Evolutionary conservation across 129 eudicot species (phyloP), one percentile per base, ranked within the genome.

Genomic region (Rutidosis leptorrhynchoides): DNA sequence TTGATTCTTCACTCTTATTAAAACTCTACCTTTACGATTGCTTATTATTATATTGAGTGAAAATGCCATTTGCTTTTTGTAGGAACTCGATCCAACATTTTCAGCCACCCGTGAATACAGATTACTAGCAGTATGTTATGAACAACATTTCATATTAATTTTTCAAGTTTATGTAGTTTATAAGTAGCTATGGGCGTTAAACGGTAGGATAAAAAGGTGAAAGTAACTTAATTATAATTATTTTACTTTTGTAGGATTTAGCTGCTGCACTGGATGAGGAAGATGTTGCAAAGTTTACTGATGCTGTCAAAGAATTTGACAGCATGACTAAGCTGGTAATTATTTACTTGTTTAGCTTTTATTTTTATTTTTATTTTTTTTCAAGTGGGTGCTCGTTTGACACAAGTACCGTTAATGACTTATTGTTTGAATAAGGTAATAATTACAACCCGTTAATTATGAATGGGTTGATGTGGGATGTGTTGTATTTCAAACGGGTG

Each of bases 1-100:
- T 35, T n/a, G 33, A 37, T n/a, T 58, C 37, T 66, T n/a, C 8
- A 22, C 40, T 58, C 62, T 66, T 8, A 53, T 14, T 71, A 71
- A 21, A 55, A 29, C 0, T 30, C 60, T 11, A n/a, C 54, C 25
- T 43, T 10, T 26, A 30, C 51, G 23, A 20, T 52, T 32, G 35
- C n/a, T n/a, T n/a, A n/a, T n/a, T n/a, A 23, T 5, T 63, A 22
- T 60, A 52, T 20, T 15, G 30, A 59, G 26, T 53, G 51, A 51
- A 67, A 60, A 17, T 29, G 58, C 30, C 21, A 10, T 70, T 70
- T 75, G 45, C n/a, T 63, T 46, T 62, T 20, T 71, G 68, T 79
- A 84, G 87, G 87, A 85, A 55, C 43, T 85, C 79, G 87, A 81
- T 79, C 87, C 90, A 10, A 79, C 84, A 22, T 85, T 85, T 64